These are phyloP conservation scores for Chlorella sp. DNA, from an alignment of 139 green algal genomes.

Conservation along the genomic window DNA sequence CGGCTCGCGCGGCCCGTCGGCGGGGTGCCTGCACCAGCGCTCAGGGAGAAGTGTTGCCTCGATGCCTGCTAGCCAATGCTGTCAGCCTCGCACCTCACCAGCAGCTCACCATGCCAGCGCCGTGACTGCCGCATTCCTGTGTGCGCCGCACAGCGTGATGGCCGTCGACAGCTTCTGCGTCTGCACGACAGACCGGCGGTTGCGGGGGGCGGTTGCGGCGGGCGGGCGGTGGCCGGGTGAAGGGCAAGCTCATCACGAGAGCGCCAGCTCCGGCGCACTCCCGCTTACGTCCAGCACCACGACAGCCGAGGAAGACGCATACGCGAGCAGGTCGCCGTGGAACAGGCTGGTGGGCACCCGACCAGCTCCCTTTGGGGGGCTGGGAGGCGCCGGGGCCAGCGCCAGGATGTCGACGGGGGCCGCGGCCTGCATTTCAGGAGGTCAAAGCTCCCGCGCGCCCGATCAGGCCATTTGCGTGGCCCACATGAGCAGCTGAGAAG, in stretches of 20 bases:
- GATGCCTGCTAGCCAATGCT: constrained; percentile 24
- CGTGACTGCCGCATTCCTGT: constrained; percentile 62
- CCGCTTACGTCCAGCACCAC: constrained; percentile 56
- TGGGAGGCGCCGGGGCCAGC: too few species aligned
- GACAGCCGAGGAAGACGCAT: constrained; percentile 59
- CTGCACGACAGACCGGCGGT: constrained; percentile 23
- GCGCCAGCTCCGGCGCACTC: not conserved
- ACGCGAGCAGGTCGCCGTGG: constrained; percentile 70
- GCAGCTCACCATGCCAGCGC: constrained; percentile 69
- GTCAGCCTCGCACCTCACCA: not conserved
- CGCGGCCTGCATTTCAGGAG: too few species aligned
- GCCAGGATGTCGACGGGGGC: too few species aligned
- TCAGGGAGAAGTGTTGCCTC: not conserved
- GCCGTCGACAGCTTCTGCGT: constrained; percentile 57
- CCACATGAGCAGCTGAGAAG: too few species aligned
- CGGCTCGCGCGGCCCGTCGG: constrained; percentile 3
- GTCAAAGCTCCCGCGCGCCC: too few species aligned
- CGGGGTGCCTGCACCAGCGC: constrained; percentile 16
- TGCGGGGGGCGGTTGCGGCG: not conserved
- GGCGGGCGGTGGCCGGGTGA: not conserved
- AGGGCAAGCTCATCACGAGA: not conserved
- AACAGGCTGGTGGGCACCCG: too few species aligned
- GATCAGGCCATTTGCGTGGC: too few species aligned
- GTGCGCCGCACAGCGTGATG: constrained; percentile 58
- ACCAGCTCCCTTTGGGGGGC: too few species aligned